Evolutionary conservation across 2,329 filamentous ascomycete genomes (phyloP).

Genomic region (Aspergillus ustus): DNA sequence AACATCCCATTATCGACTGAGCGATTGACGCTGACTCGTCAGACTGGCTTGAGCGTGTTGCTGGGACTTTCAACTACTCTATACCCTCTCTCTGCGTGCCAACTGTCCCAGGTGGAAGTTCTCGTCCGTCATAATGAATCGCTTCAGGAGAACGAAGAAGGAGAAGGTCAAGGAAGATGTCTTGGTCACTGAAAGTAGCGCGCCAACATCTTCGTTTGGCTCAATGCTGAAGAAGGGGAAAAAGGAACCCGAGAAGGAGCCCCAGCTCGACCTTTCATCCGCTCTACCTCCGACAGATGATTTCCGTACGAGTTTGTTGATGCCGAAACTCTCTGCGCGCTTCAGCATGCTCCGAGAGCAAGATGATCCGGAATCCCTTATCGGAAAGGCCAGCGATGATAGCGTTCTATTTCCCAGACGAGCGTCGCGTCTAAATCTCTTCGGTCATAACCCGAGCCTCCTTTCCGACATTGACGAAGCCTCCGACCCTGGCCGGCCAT

Average conservation of each 20-base stretch:
- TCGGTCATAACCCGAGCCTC: constrained; percentile 63
- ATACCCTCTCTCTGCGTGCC: background rate
- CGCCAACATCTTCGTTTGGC: constrained; percentile 36
- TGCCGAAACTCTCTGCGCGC: constrained; percentile 91
- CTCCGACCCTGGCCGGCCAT: constrained; percentile 65
- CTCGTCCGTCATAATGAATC: constrained; percentile 39
- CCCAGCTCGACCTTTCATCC: constrained; percentile 70
- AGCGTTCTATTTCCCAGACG: constrained; percentile 85
- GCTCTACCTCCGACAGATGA: constrained; percentile 83
- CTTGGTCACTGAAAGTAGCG: constrained; percentile 45
- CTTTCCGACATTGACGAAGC: constrained; percentile 90
- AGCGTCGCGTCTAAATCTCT: constrained; percentile 76
- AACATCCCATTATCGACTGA: constrained; percentile 1
- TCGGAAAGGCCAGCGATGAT: constrained; percentile 94
- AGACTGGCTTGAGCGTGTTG: constrained; percentile 14
- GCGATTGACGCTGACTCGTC: constrained; percentile 18
- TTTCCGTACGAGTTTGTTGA: constrained; percentile 92
- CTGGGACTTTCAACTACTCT: background rate
- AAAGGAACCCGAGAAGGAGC: constrained; percentile 53
- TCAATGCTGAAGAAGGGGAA: constrained; percentile 56
- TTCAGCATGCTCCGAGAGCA: constrained; percentile 98
- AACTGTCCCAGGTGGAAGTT: constrained; percentile 10
- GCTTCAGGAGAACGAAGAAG: constrained; percentile 48
- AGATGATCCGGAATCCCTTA: constrained; percentile 84
- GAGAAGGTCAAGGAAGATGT: constrained; percentile 30